Percentiles rank a stretch among this genome's conserved stretches.
Conservation (phyloP, 1,284 basidiomycete species). For the Chiua sp. region DNA sequence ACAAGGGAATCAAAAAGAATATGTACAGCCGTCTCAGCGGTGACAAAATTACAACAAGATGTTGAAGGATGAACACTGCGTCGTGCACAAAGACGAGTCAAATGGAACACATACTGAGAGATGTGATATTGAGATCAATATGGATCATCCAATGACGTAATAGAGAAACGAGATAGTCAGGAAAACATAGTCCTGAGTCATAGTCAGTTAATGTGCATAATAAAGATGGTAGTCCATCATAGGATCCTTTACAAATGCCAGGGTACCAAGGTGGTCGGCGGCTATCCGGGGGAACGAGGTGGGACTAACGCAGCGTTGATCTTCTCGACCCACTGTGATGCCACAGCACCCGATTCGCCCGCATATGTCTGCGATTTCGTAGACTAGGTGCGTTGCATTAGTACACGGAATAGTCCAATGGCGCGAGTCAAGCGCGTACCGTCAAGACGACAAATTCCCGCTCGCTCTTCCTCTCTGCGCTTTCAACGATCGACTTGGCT, state of each 20-base stretch:
- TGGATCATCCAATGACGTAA: no score
- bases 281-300: slow-evolving; percentile 7
- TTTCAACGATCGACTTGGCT: slow-evolving; percentile 46
- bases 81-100: not conserved
- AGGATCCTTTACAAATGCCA: not conserved
- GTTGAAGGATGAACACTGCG: not conserved
- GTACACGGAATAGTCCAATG: not conserved
- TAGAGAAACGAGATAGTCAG: no score
- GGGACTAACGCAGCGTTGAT: slow-evolving; percentile 38
- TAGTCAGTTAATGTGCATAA: not conserved
- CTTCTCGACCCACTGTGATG: slow-evolving; percentile 56
- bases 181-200: no score
- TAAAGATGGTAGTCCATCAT: not conserved
- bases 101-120: not conserved
- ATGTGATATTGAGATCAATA: no score
- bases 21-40: not conserved
- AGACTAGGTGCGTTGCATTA: slow-evolving; percentile 41
- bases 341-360: slow-evolving; percentile 45
- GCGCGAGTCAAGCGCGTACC: slow-evolving; percentile 41
- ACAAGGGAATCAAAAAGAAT: not conserved
- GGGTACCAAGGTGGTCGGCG: no score
- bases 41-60: not conserved
- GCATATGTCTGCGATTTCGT: slow-evolving; percentile 60
- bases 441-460: slow-evolving; percentile 68
- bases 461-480: slow-evolving; percentile 59